Base-by-base conservation (phyloP, 768 basidiomycete genomes). In the Macrocybe gigantea region DNA sequence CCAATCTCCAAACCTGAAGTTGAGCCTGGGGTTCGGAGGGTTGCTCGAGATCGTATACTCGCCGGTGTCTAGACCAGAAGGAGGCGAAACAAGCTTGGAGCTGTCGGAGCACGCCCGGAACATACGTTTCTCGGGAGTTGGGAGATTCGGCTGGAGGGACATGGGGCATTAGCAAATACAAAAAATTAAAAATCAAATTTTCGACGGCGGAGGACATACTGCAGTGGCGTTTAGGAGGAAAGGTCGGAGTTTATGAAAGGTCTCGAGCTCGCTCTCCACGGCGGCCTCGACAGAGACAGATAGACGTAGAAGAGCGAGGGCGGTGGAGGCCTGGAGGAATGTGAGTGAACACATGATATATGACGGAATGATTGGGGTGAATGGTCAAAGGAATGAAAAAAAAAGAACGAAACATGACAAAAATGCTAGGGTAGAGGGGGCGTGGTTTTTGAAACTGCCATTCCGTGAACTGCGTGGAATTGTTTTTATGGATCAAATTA, bases 1-100 rank as follows among this genome's bases (percentile, higher is more conserved):
- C 85, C 85, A 87, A 58, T 87, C 85, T 11, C 85, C 85, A 5
- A 75, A 66, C 55, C 85, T 71, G 62, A 86, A 87, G 55, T 70
- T 78, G 2, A 77, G 78, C 56, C 76, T 74, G 10, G 82, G 80
- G 58, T 85, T 87, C 9, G 85, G 85, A 5, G 85, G 85, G 53
- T 86, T 87, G 55, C 62, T 78, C 12, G 84, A 87, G 45, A 85
- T 69, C 5, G 79, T 72, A 51, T 80, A 83, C 33, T 75, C 74
- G 40, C 65, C 60, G 33, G 47, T 49, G 38, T 38, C 48, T 48
- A 59, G 54, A 37, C 51, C 41, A 13, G 39, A 49, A 37, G 13
- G 13, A 33, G 29, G 33, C 41, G 30, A 44, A n/a, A 29, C 22
- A 22, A 22, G 22, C 22, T 22, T 22, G 37, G 43, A 48, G 45